Percentiles rank a stretch among this genome's conserved stretches.
Conservation (phyloP, 345 rosid genomes). For the Nasturtium officinale region DNA sequence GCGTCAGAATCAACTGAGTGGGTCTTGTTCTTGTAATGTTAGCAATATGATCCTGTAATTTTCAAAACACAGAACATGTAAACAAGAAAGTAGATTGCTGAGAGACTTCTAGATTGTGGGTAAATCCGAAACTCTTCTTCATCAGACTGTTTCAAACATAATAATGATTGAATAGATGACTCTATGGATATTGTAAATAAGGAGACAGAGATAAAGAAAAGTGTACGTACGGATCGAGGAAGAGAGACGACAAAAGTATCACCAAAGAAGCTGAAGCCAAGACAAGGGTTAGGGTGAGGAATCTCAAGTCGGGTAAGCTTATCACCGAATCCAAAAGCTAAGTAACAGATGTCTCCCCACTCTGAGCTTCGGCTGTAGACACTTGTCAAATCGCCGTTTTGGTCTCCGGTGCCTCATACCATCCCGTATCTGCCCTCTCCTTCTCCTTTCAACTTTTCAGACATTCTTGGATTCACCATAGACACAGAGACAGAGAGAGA, state of each 20-base stretch:
- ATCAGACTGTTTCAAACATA: neutral
- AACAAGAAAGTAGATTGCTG: no score
- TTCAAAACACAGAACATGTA: no score
- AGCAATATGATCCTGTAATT: no score
- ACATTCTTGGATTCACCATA: neutral
- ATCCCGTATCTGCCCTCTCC: neutral
- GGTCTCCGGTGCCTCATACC: no score
- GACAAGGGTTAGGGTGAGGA: neutral
- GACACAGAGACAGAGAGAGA: neutral
- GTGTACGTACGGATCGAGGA: neutral
- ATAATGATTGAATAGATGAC: neutral
- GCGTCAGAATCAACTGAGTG: no score
- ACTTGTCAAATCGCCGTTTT: no score
- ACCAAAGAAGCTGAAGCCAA: neutral
- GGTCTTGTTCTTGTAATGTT: no score
- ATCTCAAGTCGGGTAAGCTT: neutral
- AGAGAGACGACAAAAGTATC: neutral
- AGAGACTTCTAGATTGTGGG: no score
- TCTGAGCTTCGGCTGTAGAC: no score
- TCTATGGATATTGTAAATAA: neutral
- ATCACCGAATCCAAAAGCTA: neutral
- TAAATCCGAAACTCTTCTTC: neutral
- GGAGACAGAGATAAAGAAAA: neutral
- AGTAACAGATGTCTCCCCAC: no score
- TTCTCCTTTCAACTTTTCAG: neutral